phyloP scores from a whole-genome alignment of 2,329 filamentous ascomycete genomes.

The Xylaria digitata region DNA sequence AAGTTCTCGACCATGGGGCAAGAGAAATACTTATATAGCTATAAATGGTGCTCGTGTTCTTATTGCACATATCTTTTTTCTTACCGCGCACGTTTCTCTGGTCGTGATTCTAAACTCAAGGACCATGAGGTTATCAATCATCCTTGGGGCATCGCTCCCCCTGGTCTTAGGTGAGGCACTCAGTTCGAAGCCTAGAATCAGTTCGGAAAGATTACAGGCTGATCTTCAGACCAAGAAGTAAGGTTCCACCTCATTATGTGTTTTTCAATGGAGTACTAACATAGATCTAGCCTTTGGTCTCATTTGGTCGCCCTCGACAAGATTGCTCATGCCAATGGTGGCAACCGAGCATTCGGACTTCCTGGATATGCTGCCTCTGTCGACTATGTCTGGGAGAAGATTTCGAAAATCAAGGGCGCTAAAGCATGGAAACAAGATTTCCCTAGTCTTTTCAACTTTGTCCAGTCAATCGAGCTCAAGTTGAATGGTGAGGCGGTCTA shows the following conservation, averaged over 20 bases:
- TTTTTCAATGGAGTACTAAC: neutral
- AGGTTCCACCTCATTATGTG: neutral
- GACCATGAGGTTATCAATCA: slow-evolving; percentile 1
- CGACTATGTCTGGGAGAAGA: slow-evolving; percentile 24
- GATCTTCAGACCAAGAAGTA: slow-evolving; percentile 18
- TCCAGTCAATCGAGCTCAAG: slow-evolving; percentile 30
- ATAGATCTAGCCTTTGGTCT: slow-evolving; percentile 18
- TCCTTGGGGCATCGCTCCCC: slow-evolving; percentile 4
- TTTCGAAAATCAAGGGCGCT: slow-evolving; percentile 23
- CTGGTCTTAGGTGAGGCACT: neutral
- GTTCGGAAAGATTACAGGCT: slow-evolving; percentile 16
- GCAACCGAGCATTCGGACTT: slow-evolving; percentile 31
- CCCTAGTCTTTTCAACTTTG: slow-evolving; percentile 25
- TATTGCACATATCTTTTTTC: neutral
- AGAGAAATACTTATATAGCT: neutral
- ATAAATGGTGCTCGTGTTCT: neutral
- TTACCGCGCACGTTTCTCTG: too few species aligned
- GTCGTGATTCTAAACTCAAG: neutral
- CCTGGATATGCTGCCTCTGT: slow-evolving; percentile 32
- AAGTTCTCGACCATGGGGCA: neutral
- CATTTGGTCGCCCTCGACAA: slow-evolving; percentile 26
- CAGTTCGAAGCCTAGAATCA: slow-evolving; percentile 15
- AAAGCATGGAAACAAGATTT: slow-evolving; percentile 34
- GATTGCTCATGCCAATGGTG: slow-evolving; percentile 24
- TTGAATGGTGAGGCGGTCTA: slow-evolving; percentile 24